phyloP scores from a whole-genome alignment of 768 basidiomycete species.

The Terana coerulea region DNA sequence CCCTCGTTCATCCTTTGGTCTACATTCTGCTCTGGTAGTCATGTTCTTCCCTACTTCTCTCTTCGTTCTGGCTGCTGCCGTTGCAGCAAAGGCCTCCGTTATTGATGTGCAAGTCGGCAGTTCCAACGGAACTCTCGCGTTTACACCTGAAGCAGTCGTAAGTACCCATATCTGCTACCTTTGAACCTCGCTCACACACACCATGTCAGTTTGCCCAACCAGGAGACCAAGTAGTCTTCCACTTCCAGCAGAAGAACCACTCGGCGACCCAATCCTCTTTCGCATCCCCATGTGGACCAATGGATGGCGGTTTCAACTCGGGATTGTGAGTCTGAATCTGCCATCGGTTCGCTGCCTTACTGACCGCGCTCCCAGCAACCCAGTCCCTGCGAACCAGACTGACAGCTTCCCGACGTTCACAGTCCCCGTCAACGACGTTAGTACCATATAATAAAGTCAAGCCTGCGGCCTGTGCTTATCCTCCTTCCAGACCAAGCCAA shows the following conservation, averaged over 20 bases:
- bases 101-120: conserved; percentile 54
- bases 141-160: conserved; percentile 52
- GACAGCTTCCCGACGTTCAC: conserved; percentile 47
- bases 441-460: conserved; percentile 12
- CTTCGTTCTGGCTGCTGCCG: conserved; percentile 36
- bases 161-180: conserved; percentile 13
- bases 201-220: conserved; percentile 37
- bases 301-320: conserved; percentile 50
- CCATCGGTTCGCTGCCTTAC: neutral
- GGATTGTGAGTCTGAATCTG: conserved; percentile 44
- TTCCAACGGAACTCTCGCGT: conserved; percentile 37
- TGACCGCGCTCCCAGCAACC: conserved; percentile 33
- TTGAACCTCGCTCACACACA: neutral
- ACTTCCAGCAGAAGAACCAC: conserved; percentile 53
- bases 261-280: conserved; percentile 33
- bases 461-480: neutral
- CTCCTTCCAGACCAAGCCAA: conserved; percentile 42
- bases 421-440: conserved; percentile 36
- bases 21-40: conserved; percentile 28
- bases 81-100: conserved; percentile 46
- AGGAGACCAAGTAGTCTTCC: conserved; percentile 61
- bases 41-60: conserved; percentile 40
- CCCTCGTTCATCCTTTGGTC: conserved; percentile 23
- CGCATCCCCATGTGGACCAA: conserved; percentile 45
- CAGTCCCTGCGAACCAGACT: conserved; percentile 49